phyloP scores from a whole-genome alignment of 176 grass and related monocot species.

The Ensete glaucum region DNA sequence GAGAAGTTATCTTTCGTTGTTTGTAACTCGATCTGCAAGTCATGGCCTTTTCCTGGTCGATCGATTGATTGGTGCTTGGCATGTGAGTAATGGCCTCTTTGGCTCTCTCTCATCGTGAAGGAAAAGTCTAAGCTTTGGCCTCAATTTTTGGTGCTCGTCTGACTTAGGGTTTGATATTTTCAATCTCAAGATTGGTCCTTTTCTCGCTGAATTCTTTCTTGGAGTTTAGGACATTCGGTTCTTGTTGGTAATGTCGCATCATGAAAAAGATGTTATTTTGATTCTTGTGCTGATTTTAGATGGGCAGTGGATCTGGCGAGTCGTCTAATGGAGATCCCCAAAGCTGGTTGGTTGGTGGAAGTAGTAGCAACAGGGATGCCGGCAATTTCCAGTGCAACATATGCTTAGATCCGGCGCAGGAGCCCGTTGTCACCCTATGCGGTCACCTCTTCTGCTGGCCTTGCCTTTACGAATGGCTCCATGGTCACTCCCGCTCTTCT shows the following conservation, averaged over 20 bases:
- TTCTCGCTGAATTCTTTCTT: background rate
- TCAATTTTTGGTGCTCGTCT: background rate
- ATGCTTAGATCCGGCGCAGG: slow-evolving; percentile 13
- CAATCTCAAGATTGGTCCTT: background rate
- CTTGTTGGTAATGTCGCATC: background rate
- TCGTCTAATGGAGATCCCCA: background rate
- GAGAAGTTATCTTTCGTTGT: background rate
- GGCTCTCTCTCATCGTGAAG: too few relatives aligned
- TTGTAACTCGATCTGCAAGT: background rate
- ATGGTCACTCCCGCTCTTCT: slow-evolving; percentile 7
- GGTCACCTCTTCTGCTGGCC: slow-evolving; percentile 20
- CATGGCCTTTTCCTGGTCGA: background rate
- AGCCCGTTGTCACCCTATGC: slow-evolving; percentile 18
- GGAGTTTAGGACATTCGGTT: background rate
- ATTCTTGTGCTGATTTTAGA: background rate
- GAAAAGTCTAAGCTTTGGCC: too few relatives aligned
- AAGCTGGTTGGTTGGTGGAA: background rate
- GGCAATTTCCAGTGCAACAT: slow-evolving; percentile 16
- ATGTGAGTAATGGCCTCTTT: too few relatives aligned
- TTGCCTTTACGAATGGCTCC: slow-evolving; percentile 19
- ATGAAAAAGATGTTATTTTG: background rate
- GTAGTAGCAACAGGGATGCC: background rate
- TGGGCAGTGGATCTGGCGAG: slow-evolving; percentile 1
- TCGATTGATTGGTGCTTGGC: background rate
- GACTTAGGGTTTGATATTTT: background rate